Evolutionary conservation across 768 basidiomycete species (phyloP), one percentile per base, ranked within the genome.

Genomic region (Crassisporium funariophilum): DNA sequence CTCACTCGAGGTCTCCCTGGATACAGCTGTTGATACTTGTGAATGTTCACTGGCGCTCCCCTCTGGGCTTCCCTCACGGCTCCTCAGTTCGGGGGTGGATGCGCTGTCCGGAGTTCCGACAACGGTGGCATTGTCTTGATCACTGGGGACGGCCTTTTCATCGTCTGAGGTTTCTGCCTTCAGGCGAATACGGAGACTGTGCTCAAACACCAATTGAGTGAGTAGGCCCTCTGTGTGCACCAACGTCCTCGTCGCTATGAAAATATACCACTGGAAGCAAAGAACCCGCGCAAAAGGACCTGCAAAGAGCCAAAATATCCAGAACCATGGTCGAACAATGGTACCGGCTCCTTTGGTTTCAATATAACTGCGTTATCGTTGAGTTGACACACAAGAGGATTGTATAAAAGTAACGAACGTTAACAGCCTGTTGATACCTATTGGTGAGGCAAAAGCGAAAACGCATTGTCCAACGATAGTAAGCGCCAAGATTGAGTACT

Each of bases 281-380:
- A 84, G 11, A 2, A 76, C 67, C 6, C 63, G 67, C 5, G 75
- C 0, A 6, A 68, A 59, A 8, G 82, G 78, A 7, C 78, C 81
- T 4, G 76, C 31, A 55, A 81, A 74, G 11, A 83, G 66, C 55
- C 67, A 67, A 0, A 66, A 19, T 20, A 87, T 76, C 85, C 86
- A 89, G 7, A 88, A 78, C 79, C 86, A 87, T 1, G 87, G 86
- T 24, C 75, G 74, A 20, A 84, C 63, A 7, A 64, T 54, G 0
- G 81, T 74, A 22, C 62, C 71, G 47, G 73, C 56, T 6, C 79
- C 81, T 7, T 67, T 64, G 1, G 61, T 72, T 64, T 88, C 84
- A n/a, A 89, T 63, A 56, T 86, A 82, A 34, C 77, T 83, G 48
- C 17, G 16, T 20, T 24, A 22, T 20, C 19, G 44, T 20, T 35